Evolutionary conservation across 805 yeast species (phyloP), one percentile per base, ranked within the genome.

Genomic region (Suhomyces xylopsoci): DNA sequence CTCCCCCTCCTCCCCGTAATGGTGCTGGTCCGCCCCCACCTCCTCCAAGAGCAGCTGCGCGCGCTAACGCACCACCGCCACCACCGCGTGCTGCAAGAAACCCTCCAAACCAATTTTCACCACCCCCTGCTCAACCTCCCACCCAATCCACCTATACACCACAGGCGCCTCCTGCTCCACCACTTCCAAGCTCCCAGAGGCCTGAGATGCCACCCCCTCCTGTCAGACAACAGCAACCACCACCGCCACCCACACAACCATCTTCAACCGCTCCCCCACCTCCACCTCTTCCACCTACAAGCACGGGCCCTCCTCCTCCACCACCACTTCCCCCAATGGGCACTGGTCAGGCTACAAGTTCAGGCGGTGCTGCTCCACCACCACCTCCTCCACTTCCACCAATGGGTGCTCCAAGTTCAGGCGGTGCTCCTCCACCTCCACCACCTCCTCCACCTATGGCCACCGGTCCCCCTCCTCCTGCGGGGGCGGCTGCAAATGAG

Each of bases 401-500:
- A 15, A 40, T 36, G 43, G 44, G 28, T 12, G n/a, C 42, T 19
- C 4, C 24, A 12, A 24, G 40, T 7, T 43, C 38, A 26, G 42
- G 60, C 19, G 58, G 32, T 12, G 32, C 32, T 28, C 32, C 63
- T 3, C 64, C 67, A 14, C 63, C 64, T 14, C 56, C 62, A 20
- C 63, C 63, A 2, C 60, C 63, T 12, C 52, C 55, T 9, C 54
- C 57, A 3, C 51, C 62, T 12, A 20, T 66, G 45, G 58, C 62
- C 48, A 63, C 67, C 20, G 70, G 71, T 45, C 78, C 74, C 22
- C 77, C 76, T n/a, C 80, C 77, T n/a, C 76, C 74, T 28, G 62
- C 32, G n/a, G 32, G 32, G 32, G 32, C 70, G 15, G 73, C 55
- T 51, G 70, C 52, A 55, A 74, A 62, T 51, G 69, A 60, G 47